Evolutionary conservation across 2,329 filamentous ascomycete species (phyloP), one percentile per base, ranked within the genome.

Genomic region (Arthrinium puccinioides): DNA sequence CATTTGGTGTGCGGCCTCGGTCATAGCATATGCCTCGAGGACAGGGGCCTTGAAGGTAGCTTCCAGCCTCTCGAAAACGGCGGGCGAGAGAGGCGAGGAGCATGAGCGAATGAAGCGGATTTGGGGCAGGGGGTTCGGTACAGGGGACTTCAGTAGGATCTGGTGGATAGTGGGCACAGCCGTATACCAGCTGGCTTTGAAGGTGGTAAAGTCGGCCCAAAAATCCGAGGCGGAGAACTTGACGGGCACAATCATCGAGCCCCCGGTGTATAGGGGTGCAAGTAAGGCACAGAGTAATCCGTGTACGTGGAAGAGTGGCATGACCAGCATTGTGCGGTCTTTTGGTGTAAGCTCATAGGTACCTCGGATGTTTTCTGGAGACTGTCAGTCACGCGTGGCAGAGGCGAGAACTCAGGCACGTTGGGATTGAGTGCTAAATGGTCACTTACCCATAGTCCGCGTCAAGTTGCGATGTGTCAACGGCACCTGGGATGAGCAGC

Each of bases 91-190:
- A 0, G 87, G 86, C 15, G 84, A 88, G 9, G 85, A 90, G 66
- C 87, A 94, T 11, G 86, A 92, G 47, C 87, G 77, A 54, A 94
- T 89, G 63, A 94, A 94, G 47, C 87, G 79, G 53, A 94, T 92
- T 13, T 70, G 58, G 3, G 85, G 85, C 39, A 79, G 69, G 1
- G 82, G 81, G 38, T 57, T 73, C 5, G 86, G 87, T 4, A 75
- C 59, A 6, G 83, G 78, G 48, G 74, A 79, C 63, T 83, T 86
- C 41, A 94, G 76, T 4, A 94, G 70, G 51, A 94, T 90, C 55
- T 92, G 87, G 60, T 94, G 87, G 56, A 94, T 94, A 1, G 87
- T 94, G 1, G 87, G 87, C n/a, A 92, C 87, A 1, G 87, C 87
- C 0, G 87, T 92, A 63, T 92, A 94, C 87, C 87, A 94, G 58